These are phyloP conservation scores for Aspergillus hancockii DNA, from an alignment of 495 filamentous ascomycete genomes.

Conservation along the genomic window DNA sequence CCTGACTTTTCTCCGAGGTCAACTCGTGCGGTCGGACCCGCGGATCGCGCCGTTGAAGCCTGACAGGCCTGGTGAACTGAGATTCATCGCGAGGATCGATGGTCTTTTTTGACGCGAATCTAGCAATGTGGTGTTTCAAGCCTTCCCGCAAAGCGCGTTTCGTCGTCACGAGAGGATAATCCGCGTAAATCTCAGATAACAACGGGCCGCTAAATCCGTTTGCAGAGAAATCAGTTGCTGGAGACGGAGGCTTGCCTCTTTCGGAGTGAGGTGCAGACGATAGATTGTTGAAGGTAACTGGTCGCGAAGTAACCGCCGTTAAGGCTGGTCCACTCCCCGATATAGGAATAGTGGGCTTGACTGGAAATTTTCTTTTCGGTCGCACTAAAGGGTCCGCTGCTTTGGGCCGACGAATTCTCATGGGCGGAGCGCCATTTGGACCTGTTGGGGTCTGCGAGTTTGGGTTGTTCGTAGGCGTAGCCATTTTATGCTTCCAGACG, in stretches of 20 bases:
- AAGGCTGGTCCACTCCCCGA: conserved; percentile 19
- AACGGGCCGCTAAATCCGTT: conserved; percentile 64
- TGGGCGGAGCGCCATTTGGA: conserved; percentile 37
- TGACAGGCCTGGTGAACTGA: conserved; percentile 84
- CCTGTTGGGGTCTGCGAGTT: conserved; percentile 32
- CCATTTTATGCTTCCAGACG: conserved; percentile 28
- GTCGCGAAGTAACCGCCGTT: conserved; percentile 32
- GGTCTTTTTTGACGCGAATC: conserved; percentile 62
- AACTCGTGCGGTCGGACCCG: conserved; percentile 57
- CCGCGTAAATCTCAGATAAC: conserved; percentile 51
- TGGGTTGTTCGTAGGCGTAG: conserved; percentile 36
- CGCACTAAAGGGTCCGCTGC: conserved; percentile 68
- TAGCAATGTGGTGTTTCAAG: conserved; percentile 82
- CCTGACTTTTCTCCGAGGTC: conserved; percentile 47
- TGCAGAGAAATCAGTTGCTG: conserved; percentile 39
- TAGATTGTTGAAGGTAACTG: conserved; percentile 14
- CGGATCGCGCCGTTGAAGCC: conserved; percentile 88
- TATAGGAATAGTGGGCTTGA: conserved; percentile 30
- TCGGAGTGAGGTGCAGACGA: conserved; percentile 18
- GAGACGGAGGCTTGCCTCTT: conserved; percentile 15
- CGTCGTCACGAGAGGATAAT: conserved; percentile 77
- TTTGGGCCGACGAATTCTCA: conserved; percentile 49
- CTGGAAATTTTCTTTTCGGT: conserved; percentile 52
- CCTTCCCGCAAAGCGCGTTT: conserved; percentile 78
- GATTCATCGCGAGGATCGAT: conserved; percentile 75